phyloP scores from a whole-genome alignment of 306 rosid genomes.

The Cicer arietinum region DNA sequence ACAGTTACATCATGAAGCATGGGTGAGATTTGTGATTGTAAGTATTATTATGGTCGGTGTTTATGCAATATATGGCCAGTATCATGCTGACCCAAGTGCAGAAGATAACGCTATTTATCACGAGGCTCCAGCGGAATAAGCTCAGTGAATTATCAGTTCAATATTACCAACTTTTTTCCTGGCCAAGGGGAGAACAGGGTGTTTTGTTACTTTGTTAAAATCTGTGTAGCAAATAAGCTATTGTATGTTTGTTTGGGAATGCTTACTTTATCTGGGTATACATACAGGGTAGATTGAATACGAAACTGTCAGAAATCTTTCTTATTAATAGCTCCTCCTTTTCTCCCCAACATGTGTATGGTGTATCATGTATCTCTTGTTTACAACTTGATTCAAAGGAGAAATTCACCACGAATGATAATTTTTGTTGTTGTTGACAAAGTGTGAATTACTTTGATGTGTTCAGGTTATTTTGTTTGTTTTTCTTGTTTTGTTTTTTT shows the following conservation, averaged over 20 bases:
- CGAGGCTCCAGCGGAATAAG: slow-evolving; percentile 52
- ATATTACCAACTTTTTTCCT: background rate
- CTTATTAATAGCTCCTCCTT: slow-evolving; percentile 4
- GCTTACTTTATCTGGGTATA: background rate
- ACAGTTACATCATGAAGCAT: slow-evolving; percentile 91
- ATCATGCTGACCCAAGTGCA: slow-evolving; percentile 79
- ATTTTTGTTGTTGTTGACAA: too few relatives aligned
- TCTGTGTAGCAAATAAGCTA: slow-evolving; percentile 22
- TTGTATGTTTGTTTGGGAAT: slow-evolving; percentile 22
- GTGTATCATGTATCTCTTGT: slow-evolving; percentile 33
- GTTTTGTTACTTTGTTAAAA: background rate
- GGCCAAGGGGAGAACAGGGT: background rate
- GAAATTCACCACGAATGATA: background rate
- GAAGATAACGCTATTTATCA: slow-evolving; percentile 60
- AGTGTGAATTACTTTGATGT: too few relatives aligned
- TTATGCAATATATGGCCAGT: slow-evolving; percentile 90
- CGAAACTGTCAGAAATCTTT: background rate
- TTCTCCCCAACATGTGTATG: slow-evolving; percentile 9
- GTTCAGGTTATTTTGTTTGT: too few relatives aligned
- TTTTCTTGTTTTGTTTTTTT: too few relatives aligned
- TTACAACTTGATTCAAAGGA: background rate
- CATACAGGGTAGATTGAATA: slow-evolving; percentile 24
- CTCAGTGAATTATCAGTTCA: slow-evolving; percentile 40
- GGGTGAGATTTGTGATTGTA: slow-evolving; percentile 88
- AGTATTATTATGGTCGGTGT: slow-evolving; percentile 60